phyloP scores from a whole-genome alignment of 805 yeast species.

The Pichia cabralensis region DNA sequence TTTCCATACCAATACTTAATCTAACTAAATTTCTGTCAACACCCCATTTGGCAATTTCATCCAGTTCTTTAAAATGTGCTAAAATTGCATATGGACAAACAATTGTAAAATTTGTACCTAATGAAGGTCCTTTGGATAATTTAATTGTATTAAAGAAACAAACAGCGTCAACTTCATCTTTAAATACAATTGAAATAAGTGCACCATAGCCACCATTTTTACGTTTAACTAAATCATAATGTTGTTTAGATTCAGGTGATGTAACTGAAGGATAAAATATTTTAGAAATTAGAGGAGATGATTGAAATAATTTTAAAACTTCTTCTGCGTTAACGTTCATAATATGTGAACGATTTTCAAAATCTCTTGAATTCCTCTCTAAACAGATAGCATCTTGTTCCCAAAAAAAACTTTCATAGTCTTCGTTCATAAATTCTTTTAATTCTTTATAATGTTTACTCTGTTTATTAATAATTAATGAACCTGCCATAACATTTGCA shows the following conservation, averaged over 20 bases:
- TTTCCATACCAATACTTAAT: slow-evolving; percentile 81
- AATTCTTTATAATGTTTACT: slow-evolving; percentile 41
- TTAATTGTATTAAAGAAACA: slow-evolving; percentile 63
- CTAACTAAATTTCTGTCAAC: slow-evolving; percentile 71
- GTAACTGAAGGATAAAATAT: slow-evolving; percentile 64
- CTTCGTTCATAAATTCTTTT: slow-evolving; percentile 38
- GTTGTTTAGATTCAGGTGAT: slow-evolving; percentile 33
- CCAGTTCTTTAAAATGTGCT: slow-evolving; percentile 77
- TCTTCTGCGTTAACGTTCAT: slow-evolving; percentile 48
- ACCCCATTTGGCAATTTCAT: slow-evolving; percentile 73
- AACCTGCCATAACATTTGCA: slow-evolving; percentile 93
- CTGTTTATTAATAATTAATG: slow-evolving; percentile 65
- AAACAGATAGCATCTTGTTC: slow-evolving; percentile 87
- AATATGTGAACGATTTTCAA: slow-evolving; percentile 47
- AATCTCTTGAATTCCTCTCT: slow-evolving; percentile 91
- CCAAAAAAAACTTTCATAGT: slow-evolving; percentile 76
- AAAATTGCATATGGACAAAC: slow-evolving; percentile 85
- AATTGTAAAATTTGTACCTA: slow-evolving; percentile 82
- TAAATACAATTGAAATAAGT: slow-evolving; percentile 62
- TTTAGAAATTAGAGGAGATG: slow-evolving; percentile 44
- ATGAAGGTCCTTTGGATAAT: slow-evolving; percentile 79
- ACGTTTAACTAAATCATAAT: slow-evolving; percentile 67
- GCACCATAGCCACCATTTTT: slow-evolving; percentile 84
- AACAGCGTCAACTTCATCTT: slow-evolving; percentile 52
- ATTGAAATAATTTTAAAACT: slow-evolving; percentile 42